A percentile compares a stretch with the other conserved stretches of the same genome.
phyloP scores from a whole-genome alignment of 1,284 basidiomycete species.

The Golubevia pallescens region DNA sequence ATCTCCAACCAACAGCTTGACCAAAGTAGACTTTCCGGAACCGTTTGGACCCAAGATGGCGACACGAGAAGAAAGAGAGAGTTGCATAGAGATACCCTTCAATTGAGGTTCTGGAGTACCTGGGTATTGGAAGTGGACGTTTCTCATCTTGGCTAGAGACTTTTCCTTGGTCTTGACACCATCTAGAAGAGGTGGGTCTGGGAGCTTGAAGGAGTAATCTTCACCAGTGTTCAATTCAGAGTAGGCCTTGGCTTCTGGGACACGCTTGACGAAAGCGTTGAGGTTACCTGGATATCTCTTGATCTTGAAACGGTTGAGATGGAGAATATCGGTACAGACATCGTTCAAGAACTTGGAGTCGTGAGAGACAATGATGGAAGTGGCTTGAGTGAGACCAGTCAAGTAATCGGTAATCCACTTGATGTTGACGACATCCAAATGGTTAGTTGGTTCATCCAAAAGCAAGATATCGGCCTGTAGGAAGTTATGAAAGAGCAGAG shows the following conservation, averaged over 20 bases:
- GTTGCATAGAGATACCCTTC: conserved; percentile 60
- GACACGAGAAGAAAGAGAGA: conserved; percentile 64
- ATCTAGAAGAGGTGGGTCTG: conserved; percentile 63
- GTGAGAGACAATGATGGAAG: conserved; percentile 65
- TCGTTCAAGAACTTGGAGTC: conserved; percentile 64
- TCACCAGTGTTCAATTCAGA: conserved; percentile 62
- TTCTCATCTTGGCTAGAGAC: conserved; percentile 64
- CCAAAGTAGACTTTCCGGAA: conserved; percentile 63
- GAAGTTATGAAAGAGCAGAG: no score
- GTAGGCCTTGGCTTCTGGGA: conserved; percentile 61
- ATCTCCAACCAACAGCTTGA: conserved; percentile 64
- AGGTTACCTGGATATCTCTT: conserved; percentile 64
- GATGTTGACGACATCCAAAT: conserved; percentile 64
- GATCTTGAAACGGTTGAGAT: conserved; percentile 65
- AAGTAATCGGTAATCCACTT: conserved; percentile 65
- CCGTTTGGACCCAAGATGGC: conserved; percentile 64
- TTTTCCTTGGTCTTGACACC: conserved; percentile 65
- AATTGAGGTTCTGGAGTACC: conserved; percentile 58
- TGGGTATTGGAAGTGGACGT: conserved; percentile 63
- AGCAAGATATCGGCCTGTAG: conserved; percentile 58
- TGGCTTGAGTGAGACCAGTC: conserved; percentile 37
- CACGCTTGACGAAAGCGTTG: conserved; percentile 62
- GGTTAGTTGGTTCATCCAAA: conserved; percentile 64
- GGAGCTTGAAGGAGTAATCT: conserved; percentile 65
- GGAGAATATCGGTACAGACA: conserved; percentile 63